Evolutionary conservation across 1,284 basidiomycete genomes (phyloP).

Genomic region (Ceratobasidium sp.): DNA sequence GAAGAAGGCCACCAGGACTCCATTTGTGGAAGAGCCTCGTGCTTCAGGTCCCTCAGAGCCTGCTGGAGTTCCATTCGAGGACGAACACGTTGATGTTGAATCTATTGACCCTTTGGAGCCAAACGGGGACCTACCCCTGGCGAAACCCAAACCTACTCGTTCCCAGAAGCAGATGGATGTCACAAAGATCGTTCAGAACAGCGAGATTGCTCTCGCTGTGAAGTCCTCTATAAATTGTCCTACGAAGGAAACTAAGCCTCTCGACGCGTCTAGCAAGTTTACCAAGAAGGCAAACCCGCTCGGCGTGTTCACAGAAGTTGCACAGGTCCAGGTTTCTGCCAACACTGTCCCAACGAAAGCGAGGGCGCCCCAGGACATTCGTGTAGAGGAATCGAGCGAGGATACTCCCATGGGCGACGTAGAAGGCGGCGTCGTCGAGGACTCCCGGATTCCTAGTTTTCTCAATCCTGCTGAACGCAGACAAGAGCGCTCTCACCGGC

Average conservation of each 20-base stretch:
- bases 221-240: not conserved
- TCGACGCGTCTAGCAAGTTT: not conserved
- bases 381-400: too few species aligned
- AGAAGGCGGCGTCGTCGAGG: not conserved
- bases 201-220: not conserved
- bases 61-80: not conserved
- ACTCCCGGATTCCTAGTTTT: not conserved
- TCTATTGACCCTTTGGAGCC: not conserved
- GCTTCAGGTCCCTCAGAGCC: not conserved
- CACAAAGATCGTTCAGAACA: not conserved
- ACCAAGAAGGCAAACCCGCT: not conserved
- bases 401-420: not conserved
- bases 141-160: too few species aligned
- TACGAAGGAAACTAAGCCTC: not conserved
- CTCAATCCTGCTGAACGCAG: too few species aligned
- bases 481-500: not conserved
- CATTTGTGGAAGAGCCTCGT: not conserved
- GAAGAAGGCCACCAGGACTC: slow-evolving; percentile 10
- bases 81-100: not conserved
- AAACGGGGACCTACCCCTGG: too few species aligned
- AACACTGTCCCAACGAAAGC: not conserved
- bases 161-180: too few species aligned
- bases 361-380: not conserved
- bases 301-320: not conserved
- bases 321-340: not conserved